These are phyloP conservation scores for Guadua angustifolia DNA, from an alignment of 176 grass and related monocot genomes.

Conservation along the genomic window DNA sequence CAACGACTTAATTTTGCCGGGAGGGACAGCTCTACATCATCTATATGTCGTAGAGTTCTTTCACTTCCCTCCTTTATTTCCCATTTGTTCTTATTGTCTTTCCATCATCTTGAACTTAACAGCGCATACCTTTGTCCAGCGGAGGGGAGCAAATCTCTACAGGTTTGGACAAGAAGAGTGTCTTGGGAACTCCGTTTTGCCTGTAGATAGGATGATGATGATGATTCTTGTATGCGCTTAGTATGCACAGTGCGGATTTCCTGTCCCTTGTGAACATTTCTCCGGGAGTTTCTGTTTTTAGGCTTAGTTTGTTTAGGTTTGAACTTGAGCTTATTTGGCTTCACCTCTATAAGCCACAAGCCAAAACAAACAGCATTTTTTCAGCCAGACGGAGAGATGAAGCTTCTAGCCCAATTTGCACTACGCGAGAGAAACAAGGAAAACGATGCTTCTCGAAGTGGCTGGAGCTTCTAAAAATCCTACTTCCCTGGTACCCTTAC, in stretches of 20 bases:
- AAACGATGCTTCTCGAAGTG: too few relatives aligned
- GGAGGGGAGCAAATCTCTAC: slow-evolving; percentile 22
- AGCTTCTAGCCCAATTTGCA: too few relatives aligned
- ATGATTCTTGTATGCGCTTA: background rate
- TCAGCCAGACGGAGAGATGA: too few relatives aligned
- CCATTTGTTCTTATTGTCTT: background rate
- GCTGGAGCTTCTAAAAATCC: too few relatives aligned
- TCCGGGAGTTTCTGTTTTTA: background rate
- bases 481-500: too few relatives aligned
- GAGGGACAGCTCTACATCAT: background rate
- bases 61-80: background rate
- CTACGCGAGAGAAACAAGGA: too few relatives aligned
- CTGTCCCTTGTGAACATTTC: background rate
- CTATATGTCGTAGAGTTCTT: slow-evolving; percentile 13
- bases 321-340: too few relatives aligned
- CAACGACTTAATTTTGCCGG: slow-evolving; percentile 26
- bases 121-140: background rate
- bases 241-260: slow-evolving; percentile 21
- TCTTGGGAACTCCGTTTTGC: background rate
- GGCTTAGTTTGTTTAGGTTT: too few relatives aligned
- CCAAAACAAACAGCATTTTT: too few relatives aligned
- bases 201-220: slow-evolving; percentile 32
- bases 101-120: slow-evolving; percentile 9
- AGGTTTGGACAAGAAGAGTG: slow-evolving; percentile 21
- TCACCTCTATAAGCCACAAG: too few relatives aligned